Percentiles rank a stretch among this genome's conserved stretches.
phyloP scores from a whole-genome alignment of 345 rosid genomes.

The Iberis pinnata region DNA sequence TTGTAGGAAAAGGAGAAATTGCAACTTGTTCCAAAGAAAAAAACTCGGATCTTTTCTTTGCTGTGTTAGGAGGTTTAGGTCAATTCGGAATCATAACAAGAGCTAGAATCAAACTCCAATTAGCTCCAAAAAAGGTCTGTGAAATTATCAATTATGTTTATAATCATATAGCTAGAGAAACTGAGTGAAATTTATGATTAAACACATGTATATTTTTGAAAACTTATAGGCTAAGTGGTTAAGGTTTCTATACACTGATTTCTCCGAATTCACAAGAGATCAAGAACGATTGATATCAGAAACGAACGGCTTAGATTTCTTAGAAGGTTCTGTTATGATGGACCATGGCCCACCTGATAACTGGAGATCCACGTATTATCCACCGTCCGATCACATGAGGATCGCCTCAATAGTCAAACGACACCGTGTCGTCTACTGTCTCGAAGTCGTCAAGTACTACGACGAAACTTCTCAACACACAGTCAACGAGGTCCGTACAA shows the following conservation, averaged over 20 bases:
- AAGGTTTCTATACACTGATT: slow-evolving; percentile 60
- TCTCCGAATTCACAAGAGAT: slow-evolving; percentile 51
- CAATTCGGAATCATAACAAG: slow-evolving; percentile 76
- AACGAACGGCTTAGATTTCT: slow-evolving; percentile 40
- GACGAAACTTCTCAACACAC: slow-evolving; percentile 41
- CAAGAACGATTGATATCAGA: slow-evolving; percentile 60
- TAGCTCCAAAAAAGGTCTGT: slow-evolving; percentile 54
- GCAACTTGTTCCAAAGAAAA: slow-evolving; percentile 45
- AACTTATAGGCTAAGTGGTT: slow-evolving; percentile 55
- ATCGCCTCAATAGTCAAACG: slow-evolving; percentile 45
- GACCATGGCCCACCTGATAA: slow-evolving; percentile 47
- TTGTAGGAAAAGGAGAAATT: slow-evolving; percentile 58
- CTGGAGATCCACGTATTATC: slow-evolving; percentile 55
- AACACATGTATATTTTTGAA: background rate
- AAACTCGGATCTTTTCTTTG: slow-evolving; percentile 59
- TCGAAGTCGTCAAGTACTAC: slow-evolving; percentile 61
- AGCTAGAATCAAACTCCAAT: slow-evolving; percentile 52
- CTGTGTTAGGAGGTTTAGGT: slow-evolving; percentile 75
- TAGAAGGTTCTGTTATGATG: slow-evolving; percentile 62
- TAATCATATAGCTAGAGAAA: background rate
- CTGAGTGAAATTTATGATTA: background rate
- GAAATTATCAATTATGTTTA: background rate
- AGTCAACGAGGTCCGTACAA: slow-evolving; percentile 40
- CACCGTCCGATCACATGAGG: slow-evolving; percentile 40
- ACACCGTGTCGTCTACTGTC: slow-evolving; percentile 51